A percentile compares a stretch with the other conserved stretches of the same genome.
Conservation (phyloP, 2,329 filamentous ascomycete genomes). For the Penicillium crustosum region DNA sequence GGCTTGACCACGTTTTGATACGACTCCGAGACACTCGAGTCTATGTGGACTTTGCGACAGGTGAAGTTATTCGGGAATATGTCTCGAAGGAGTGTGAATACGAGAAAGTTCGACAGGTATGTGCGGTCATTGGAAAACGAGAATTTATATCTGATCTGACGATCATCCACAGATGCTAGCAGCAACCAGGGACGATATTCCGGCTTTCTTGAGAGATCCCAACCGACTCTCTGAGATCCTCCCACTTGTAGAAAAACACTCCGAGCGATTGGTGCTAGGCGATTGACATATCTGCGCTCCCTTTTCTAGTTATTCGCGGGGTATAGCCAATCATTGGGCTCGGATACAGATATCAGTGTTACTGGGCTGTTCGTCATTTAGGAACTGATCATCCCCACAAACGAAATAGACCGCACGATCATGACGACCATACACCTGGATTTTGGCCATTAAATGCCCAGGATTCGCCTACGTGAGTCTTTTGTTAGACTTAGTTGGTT, state of each 20-base stretch:
- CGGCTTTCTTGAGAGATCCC: conserved; percentile 74
- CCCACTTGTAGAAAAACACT: conserved; percentile 65
- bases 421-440: background rate
- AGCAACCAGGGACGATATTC: conserved; percentile 68
- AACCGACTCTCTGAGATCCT: conserved; percentile 71
- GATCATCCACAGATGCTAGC: conserved; percentile 46
- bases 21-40: conserved; percentile 85
- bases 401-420: background rate
- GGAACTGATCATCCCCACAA: background rate
- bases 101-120: conserved; percentile 69
- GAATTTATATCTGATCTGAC: background rate
- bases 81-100: conserved; percentile 83
- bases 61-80: conserved; percentile 84
- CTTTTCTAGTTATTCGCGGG: background rate
- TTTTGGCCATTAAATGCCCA: background rate
- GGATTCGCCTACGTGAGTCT: background rate
- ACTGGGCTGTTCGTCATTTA: background rate
- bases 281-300: conserved; percentile 6
- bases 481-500: background rate
- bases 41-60: conserved; percentile 81
- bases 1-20: conserved; percentile 85
- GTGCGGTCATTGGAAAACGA: conserved; percentile 27
- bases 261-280: conserved; percentile 55
- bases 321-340: background rate
- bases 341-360: background rate